Conservation (phyloP, 2,329 filamentous ascomycete genomes). For the Aspergillus quadrilineatus region DNA sequence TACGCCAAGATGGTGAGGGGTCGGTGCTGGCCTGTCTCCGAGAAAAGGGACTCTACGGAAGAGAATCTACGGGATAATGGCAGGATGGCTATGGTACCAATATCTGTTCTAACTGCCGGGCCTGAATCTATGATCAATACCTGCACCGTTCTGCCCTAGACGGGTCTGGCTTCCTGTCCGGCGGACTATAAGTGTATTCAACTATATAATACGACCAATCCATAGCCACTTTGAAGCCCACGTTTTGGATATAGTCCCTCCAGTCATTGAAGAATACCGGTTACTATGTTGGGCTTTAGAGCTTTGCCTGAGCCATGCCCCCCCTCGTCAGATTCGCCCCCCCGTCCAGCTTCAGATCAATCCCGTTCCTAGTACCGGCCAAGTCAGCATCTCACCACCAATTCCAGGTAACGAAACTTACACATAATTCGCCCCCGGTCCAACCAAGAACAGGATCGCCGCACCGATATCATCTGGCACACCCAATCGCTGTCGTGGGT, state of each 20-base stretch:
- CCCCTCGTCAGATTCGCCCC: background rate
- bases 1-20: slow-evolving; percentile 10
- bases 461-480: slow-evolving; percentile 15
- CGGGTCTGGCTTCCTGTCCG: too few species aligned
- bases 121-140: too few species aligned
- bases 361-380: background rate
- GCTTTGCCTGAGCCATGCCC: background rate
- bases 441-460: slow-evolving; percentile 8
- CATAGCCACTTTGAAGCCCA: too few species aligned
- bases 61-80: too few species aligned
- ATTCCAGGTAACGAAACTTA: background rate
- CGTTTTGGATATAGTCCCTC: too few species aligned
- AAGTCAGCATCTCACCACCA: background rate
- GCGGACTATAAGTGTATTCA: too few species aligned
- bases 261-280: too few species aligned
- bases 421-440: slow-evolving; percentile 15
- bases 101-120: too few species aligned
- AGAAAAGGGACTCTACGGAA: background rate
- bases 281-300: background rate
- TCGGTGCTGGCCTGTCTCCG: background rate
- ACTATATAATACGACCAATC: too few species aligned
- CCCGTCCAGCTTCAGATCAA: slow-evolving; percentile 10
- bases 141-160: too few species aligned
- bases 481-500: slow-evolving; percentile 9
- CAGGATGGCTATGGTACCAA: too few species aligned